Evolutionary conservation across 768 basidiomycete species (phyloP).

Genomic region (Pisolithus orientalis): DNA sequence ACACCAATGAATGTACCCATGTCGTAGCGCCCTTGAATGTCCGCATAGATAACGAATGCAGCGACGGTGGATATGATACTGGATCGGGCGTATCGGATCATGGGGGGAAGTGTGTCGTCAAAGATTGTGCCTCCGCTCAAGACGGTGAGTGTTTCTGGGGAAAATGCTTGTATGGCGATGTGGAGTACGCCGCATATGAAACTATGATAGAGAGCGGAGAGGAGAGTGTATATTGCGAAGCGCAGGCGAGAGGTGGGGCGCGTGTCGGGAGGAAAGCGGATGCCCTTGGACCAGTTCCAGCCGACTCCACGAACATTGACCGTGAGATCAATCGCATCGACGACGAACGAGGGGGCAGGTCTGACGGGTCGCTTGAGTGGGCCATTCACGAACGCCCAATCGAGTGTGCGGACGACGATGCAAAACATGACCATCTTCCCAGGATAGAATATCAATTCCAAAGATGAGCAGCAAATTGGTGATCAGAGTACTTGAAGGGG

Average conservation of each 20-base stretch:
- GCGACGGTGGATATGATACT: slow-evolving; percentile 35
- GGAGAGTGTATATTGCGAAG: slow-evolving; percentile 33
- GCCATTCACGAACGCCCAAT: slow-evolving; percentile 3
- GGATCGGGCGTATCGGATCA: slow-evolving; percentile 30
- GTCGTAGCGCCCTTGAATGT: slow-evolving; percentile 34
- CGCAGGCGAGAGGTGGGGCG: slow-evolving; percentile 31
- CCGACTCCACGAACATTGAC: slow-evolving; percentile 51
- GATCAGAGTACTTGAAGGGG: not conserved
- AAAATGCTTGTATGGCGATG: slow-evolving; percentile 40
- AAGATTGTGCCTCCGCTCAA: slow-evolving; percentile 26
- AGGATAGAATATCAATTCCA: no score
- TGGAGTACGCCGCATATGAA: slow-evolving; percentile 41
- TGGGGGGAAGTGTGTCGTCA: slow-evolving; percentile 25
- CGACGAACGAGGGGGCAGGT: not conserved
- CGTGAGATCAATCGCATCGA: slow-evolving; percentile 46
- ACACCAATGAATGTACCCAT: slow-evolving; percentile 18
- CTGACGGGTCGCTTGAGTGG: not conserved
- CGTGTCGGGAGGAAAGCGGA: slow-evolving; percentile 29
- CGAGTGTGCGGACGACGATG: slow-evolving; percentile 2
- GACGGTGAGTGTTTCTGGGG: slow-evolving; percentile 28
- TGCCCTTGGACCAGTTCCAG: slow-evolving; percentile 49
- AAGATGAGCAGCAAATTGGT: no score
- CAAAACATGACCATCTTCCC: slow-evolving; percentile 1
- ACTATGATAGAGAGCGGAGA: slow-evolving; percentile 29
- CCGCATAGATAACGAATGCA: slow-evolving; percentile 39